Evolutionary conservation across 257 asterid species (phyloP).

Genomic region (Ajuga chamaepitys): DNA sequence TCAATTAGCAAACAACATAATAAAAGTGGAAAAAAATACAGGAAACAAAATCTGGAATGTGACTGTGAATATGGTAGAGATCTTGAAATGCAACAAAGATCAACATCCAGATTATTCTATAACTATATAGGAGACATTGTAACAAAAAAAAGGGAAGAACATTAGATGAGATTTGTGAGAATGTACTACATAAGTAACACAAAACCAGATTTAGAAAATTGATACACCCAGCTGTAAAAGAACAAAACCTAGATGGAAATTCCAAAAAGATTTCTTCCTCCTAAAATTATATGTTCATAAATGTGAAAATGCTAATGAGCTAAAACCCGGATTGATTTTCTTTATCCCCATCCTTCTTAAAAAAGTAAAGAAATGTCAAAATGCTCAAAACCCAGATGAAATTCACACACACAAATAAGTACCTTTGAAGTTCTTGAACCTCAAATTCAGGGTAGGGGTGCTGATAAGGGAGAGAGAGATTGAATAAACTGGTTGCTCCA

Average conservation of each 20-base stretch:
- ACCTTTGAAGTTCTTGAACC: conserved; percentile 42
- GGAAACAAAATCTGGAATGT: background rate
- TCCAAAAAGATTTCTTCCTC: background rate
- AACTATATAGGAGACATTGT: background rate
- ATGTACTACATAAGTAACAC: background rate
- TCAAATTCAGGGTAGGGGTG: conserved; percentile 42
- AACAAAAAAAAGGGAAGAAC: background rate
- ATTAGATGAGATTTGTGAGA: background rate
- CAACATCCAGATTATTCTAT: background rate
- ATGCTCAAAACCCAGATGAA: conserved; percentile 9
- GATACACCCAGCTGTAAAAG: conserved; percentile 11
- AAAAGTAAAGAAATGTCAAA: too few relatives aligned
- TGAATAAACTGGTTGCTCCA: conserved; percentile 22
- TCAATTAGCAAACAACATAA: background rate
- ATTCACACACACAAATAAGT: background rate
- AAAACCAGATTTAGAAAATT: conserved; percentile 15
- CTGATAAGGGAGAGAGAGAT: conserved; percentile 43
- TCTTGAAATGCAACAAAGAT: conserved; percentile 25
- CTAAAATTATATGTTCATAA: background rate
- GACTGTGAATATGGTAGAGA: conserved; percentile 17
- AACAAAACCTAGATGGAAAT: conserved; percentile 16
- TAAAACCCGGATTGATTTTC: too few relatives aligned
- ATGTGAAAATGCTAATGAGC: background rate
- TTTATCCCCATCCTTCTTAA: too few relatives aligned
- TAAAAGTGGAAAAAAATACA: background rate